Evolutionary conservation across 1,284 basidiomycete species (phyloP).

Genomic region (Heterobasidion irregulare): DNA sequence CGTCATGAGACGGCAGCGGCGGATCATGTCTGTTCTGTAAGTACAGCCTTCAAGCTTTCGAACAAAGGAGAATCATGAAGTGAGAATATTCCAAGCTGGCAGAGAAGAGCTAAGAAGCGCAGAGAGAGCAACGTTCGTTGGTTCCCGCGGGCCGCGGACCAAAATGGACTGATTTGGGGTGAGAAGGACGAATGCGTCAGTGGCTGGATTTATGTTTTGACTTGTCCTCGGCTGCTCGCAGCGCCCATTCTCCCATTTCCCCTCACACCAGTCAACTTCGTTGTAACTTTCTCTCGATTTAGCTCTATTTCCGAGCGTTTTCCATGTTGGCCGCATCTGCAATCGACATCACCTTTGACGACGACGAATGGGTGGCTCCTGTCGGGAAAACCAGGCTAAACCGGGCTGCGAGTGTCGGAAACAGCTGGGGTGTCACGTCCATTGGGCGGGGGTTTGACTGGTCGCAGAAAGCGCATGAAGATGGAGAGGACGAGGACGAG

Average conservation of each 20-base stretch:
- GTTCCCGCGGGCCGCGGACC: no score
- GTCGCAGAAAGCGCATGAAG: slow-evolving; percentile 26
- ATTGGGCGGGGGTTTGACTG: slow-evolving; percentile 79
- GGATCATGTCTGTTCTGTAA: no score
- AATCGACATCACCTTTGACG: slow-evolving; percentile 54
- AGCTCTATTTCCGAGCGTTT: slow-evolving; percentile 5
- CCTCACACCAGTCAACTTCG: background rate
- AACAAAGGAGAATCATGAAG: no score
- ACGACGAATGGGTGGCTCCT: slow-evolving; percentile 47
- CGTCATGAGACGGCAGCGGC: no score
- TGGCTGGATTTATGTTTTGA: no score
- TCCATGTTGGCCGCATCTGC: slow-evolving; percentile 51
- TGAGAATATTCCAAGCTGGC: no score
- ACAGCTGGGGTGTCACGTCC: slow-evolving; percentile 76
- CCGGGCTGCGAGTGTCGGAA: slow-evolving; percentile 55
- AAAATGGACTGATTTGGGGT: no score
- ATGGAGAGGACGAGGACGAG: no score
- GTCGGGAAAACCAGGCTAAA: slow-evolving; percentile 35
- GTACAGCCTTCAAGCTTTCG: no score
- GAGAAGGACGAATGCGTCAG: no score
- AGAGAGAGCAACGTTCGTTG: no score
- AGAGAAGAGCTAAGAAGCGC: no score
- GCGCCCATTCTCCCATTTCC: background rate
- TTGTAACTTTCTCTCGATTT: background rate
- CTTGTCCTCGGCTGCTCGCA: background rate